phyloP scores from a whole-genome alignment of 2,329 filamentous ascomycete genomes.

The Meredithiella fracta region DNA sequence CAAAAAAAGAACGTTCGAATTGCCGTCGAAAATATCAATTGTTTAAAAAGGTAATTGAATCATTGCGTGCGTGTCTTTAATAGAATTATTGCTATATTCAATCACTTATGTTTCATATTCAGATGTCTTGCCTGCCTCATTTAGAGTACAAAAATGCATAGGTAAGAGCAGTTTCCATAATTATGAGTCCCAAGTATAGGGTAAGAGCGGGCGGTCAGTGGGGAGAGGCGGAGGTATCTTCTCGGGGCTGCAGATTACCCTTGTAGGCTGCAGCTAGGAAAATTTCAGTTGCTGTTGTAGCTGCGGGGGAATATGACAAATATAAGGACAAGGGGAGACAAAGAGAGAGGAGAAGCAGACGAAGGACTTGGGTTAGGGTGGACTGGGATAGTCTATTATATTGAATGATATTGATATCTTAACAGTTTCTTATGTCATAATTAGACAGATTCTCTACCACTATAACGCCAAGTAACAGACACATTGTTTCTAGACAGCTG shows the following conservation, averaged over 20 bases:
- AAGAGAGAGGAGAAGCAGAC: not conserved
- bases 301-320: not conserved
- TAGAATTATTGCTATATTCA: too few relatives aligned
- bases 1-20: too few relatives aligned
- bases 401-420: too few relatives aligned
- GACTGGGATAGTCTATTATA: not conserved
- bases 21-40: too few relatives aligned
- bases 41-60: too few relatives aligned
- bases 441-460: not conserved
- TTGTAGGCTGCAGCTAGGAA: not conserved
- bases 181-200: not conserved
- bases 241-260: not conserved
- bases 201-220: not conserved
- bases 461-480: not conserved
- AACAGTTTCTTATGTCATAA: too few relatives aligned
- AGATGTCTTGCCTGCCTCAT: too few relatives aligned
- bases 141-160: not conserved
- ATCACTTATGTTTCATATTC: too few relatives aligned
- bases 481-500: not conserved
- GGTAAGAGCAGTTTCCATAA: not conserved
- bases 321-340: not conserved
- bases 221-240: not conserved
- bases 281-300: not conserved
- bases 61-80: too few relatives aligned
- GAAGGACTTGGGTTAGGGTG: not conserved